Percentiles rank a stretch among this genome's conserved stretches.
Evolutionary conservation across 164 flowering plant species (phyloP).

Genomic region (Platanus orientalis): DNA sequence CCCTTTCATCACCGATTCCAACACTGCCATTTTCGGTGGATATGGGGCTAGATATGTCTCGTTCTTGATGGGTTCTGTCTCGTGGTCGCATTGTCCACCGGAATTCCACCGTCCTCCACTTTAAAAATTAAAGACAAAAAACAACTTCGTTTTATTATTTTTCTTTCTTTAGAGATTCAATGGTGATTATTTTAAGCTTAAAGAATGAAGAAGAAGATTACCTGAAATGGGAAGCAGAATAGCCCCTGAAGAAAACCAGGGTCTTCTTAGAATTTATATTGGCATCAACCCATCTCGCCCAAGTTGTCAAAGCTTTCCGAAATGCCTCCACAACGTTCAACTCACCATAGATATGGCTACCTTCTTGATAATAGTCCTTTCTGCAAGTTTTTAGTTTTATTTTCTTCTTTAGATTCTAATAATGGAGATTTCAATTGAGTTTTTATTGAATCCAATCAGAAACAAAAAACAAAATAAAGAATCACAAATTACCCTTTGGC

Average conservation of each 20-base stretch:
- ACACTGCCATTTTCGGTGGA: constrained; percentile 14
- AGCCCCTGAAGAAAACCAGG: constrained; percentile 46
- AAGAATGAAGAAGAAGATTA: constrained; percentile 2
- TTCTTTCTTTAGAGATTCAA: neutral
- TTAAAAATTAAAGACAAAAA: neutral
- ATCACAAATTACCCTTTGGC: constrained; percentile 34
- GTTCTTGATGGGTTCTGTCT: constrained; percentile 15
- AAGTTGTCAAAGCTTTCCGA: constrained; percentile 46
- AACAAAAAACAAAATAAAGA: neutral
- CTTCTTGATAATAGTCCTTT: constrained; percentile 46
- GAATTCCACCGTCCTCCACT: constrained; percentile 22
- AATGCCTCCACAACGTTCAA: constrained; percentile 39
- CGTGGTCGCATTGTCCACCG: constrained; percentile 14
- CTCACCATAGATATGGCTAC: constrained; percentile 36
- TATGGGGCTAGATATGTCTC: constrained; percentile 11
- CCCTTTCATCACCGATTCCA: constrained; percentile 8
- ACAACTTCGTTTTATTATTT: neutral
- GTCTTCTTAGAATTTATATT: constrained; percentile 31
- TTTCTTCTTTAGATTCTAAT: neutral
- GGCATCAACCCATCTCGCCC: constrained; percentile 58
- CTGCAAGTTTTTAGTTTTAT: constrained; percentile 19
- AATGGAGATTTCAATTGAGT: too few relatives aligned
- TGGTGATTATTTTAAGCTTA: neutral
- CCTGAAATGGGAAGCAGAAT: constrained; percentile 48
- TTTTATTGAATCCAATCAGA: neutral